Conservation (phyloP, 441 rosid species). For the Gossypium davidsonii region DNA sequence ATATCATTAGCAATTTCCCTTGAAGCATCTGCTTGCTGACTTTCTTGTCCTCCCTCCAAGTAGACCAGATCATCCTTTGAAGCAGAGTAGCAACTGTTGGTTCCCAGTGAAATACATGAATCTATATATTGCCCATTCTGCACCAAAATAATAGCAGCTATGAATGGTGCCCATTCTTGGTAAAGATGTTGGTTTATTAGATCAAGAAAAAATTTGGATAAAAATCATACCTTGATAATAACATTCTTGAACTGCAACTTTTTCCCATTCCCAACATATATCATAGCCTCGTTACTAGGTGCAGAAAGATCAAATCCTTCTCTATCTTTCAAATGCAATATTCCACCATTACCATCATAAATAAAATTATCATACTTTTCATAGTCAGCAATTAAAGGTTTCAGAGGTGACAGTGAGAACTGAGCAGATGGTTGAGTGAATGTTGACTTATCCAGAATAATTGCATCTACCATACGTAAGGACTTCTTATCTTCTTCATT, state of each 20-base stretch:
- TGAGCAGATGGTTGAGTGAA: constrained; percentile 62
- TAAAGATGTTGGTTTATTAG: constrained; percentile 1
- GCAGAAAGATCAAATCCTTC: constrained; percentile 54
- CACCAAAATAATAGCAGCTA: constrained; percentile 17
- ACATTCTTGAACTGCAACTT: constrained; percentile 80
- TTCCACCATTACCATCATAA: constrained; percentile 92
- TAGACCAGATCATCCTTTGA: constrained; percentile 58
- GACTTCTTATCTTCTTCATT: constrained; percentile 59
- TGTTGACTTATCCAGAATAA: constrained; percentile 57
- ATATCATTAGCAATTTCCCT: constrained; percentile 31
- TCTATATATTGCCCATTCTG: constrained; percentile 86
- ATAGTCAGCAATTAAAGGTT: constrained; percentile 77
- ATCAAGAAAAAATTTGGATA: not conserved
- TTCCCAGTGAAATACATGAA: constrained; percentile 80
- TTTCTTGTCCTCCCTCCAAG: constrained; percentile 47
- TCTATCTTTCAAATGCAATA: constrained; percentile 62
- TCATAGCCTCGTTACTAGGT: constrained; percentile 64
- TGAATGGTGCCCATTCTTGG: constrained; percentile 7
- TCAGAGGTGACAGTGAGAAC: constrained; percentile 64
- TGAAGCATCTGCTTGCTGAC: constrained; percentile 26
- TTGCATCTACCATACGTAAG: constrained; percentile 46
- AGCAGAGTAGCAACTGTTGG: constrained; percentile 73
- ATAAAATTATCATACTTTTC: constrained; percentile 65
- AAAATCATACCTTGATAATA: constrained; percentile 54
- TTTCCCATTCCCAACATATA: constrained; percentile 77